Evolutionary conservation across 2,329 filamentous ascomycete species (phyloP), one percentile per base, ranked within the genome.

Genomic region (Nakataea oryzae): DNA sequence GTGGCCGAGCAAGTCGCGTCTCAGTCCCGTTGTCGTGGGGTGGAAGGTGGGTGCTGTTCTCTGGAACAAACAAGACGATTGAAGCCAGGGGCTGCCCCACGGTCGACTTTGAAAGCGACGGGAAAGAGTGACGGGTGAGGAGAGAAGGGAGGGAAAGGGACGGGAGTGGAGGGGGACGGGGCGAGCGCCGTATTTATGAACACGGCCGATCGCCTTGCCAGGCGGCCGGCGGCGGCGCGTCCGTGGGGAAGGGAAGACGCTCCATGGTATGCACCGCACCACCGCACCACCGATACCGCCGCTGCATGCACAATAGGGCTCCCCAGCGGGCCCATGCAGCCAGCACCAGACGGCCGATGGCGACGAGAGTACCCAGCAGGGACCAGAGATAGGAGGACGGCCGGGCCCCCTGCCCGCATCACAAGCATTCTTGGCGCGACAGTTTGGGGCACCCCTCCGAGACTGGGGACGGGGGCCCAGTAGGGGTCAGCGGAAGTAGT

Each of bases 391-490:
- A 50, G 41, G 17, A 50, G 41, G 41, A 7, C 41, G 41, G 21
- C 41, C 41, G 17, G 41, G 17, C 41, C 32, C 58, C 58, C 58
- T 59, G 58, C 24, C 24, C 24, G 34, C 34, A 59, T 27, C 58
- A 27, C 58, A 54, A 54, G 58, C 58, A 34, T 59, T 59, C 58
- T 59, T 59, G 58, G 58, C 58, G n/a, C 24, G 27, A 34, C 58
- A 26, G 27, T 47, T 59, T 50, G 58, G 58, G 58, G 58, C 58
- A 59, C 41, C 58, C 58, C 34, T 54, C 58, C 58, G 58, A 59
- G 58, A 32, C 28, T 8, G n/a, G 12, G 21, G 58, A 59, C 50
- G 58, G 34, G 29, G 58, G 58, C 34, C 26, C 41, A 34, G 28
- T 14, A 30, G 30, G 30, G 57, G 57, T 32, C 26, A 47, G 32